Evolutionary conservation across 2,329 filamentous ascomycete genomes (phyloP).

Genomic region (Fusarium longipes): DNA sequence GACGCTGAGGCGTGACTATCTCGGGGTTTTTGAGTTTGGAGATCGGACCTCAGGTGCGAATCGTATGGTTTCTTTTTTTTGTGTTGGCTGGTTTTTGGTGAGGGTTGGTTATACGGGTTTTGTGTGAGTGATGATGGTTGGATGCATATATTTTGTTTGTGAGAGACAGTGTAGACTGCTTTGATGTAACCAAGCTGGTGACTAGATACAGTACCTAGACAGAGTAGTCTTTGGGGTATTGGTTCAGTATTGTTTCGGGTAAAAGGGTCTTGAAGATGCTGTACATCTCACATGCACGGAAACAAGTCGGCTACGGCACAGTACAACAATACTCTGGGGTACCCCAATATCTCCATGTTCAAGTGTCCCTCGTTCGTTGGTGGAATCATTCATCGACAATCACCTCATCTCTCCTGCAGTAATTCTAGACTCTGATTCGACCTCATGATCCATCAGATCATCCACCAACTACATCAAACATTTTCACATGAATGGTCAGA

Average conservation of each 20-base stretch:
- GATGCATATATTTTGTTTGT: not conserved
- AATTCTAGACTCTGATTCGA: conserved; percentile 6
- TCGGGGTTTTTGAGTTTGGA: conserved; percentile 24
- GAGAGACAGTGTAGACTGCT: not conserved
- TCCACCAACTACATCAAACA: conserved; percentile 14
- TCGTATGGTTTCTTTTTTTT: conserved; percentile 7
- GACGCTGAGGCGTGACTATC: conserved; percentile 18
- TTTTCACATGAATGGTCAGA: conserved; percentile 10
- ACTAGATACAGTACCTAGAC: no score
- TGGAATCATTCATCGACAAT: conserved; percentile 24
- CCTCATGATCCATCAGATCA: conserved; percentile 21
- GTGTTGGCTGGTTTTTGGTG: not conserved
- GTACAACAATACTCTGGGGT: conserved; percentile 11
- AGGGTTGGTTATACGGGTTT: not conserved
- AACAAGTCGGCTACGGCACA: not conserved
- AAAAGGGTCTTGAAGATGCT: not conserved
- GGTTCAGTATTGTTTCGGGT: not conserved
- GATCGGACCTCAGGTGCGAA: conserved; percentile 12
- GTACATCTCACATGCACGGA: conserved; percentile 10
- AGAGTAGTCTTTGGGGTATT: not conserved
- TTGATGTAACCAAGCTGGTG: not conserved
- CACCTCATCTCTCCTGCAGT: not conserved
- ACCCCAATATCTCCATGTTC: conserved; percentile 6
- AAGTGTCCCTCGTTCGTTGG: conserved; percentile 20
- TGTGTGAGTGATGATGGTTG: not conserved